Evolutionary conservation across 345 rosid genomes (phyloP).

Genomic region (Camelina laxa): DNA sequence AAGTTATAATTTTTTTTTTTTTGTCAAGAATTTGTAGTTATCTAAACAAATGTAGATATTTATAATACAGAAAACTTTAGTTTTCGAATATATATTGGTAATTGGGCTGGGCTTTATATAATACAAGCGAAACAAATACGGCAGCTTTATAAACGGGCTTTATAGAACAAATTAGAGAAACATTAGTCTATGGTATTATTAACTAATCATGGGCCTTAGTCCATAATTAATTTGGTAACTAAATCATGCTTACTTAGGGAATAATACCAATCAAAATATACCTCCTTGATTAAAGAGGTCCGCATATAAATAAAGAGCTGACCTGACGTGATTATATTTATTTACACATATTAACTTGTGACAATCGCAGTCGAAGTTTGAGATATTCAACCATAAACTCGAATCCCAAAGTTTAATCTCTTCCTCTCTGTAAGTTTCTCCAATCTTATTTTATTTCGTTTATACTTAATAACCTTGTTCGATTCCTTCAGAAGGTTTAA

Average conservation of each 20-base stretch:
- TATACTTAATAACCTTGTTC: neutral
- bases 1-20: neutral
- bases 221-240: neutral
- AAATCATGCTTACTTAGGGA: neutral
- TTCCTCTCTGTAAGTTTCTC: constrained; percentile 18
- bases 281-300: neutral
- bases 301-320: neutral
- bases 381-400: neutral
- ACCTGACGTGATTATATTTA: neutral
- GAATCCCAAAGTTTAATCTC: neutral
- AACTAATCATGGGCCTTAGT: constrained; percentile 14
- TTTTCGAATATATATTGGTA: neutral
- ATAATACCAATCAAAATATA: constrained; percentile 2
- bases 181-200: neutral
- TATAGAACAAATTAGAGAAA: neutral
- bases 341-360: neutral
- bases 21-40: no score
- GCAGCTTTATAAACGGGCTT: neutral
- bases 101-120: constrained; percentile 11
- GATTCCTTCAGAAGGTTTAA: no score
- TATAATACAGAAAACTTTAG: neutral
- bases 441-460: neutral
- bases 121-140: neutral
- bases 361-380: neutral
- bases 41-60: no score